Evolutionary conservation across 2,329 filamentous ascomycete species (phyloP).

Genomic region (Fusarium nelsonii): DNA sequence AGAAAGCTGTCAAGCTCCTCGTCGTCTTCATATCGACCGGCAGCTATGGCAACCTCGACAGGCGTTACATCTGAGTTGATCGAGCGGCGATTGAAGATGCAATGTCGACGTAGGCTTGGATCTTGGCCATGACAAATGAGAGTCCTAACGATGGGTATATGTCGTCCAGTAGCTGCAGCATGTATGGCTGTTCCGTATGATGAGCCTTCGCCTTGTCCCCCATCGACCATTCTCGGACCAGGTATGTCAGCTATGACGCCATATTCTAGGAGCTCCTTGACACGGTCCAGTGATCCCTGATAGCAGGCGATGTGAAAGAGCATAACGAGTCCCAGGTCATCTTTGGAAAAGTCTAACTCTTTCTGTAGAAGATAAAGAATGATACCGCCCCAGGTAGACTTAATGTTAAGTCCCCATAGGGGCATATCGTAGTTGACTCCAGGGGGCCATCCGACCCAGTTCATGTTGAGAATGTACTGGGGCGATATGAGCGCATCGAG

Average conservation of each 20-base stretch:
- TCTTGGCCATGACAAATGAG: not conserved
- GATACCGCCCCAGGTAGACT: slow-evolving; percentile 13
- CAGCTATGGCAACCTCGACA: slow-evolving; percentile 1
- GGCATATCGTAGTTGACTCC: slow-evolving; percentile 4
- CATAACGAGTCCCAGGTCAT: slow-evolving; percentile 10
- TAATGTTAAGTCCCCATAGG: slow-evolving; percentile 1
- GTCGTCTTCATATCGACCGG: not conserved
- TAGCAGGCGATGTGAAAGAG: slow-evolving; percentile 18
- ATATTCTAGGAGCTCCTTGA: not conserved
- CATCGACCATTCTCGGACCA: slow-evolving; percentile 4
- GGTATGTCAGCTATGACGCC: rapidly evolving
- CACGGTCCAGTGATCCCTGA: not conserved
- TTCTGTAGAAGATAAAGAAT: not conserved
- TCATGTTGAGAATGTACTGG: slow-evolving; percentile 13
- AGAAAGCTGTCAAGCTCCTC: not conserved
- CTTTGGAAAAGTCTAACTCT: not conserved
- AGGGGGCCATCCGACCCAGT: slow-evolving; percentile 21
- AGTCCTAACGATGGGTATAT: not conserved
- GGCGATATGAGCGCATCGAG: slow-evolving; percentile 27
- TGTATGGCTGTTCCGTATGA: slow-evolving; percentile 19
- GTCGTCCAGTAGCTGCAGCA: not conserved
- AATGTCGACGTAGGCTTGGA: not conserved
- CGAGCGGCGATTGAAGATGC: not conserved
- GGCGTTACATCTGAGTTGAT: not conserved
- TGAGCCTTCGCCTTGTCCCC: slow-evolving; percentile 2